These are phyloP conservation scores for Wickerhamiella domercqiae DNA, from an alignment of 805 yeast genomes.

Conservation along the genomic window DNA sequence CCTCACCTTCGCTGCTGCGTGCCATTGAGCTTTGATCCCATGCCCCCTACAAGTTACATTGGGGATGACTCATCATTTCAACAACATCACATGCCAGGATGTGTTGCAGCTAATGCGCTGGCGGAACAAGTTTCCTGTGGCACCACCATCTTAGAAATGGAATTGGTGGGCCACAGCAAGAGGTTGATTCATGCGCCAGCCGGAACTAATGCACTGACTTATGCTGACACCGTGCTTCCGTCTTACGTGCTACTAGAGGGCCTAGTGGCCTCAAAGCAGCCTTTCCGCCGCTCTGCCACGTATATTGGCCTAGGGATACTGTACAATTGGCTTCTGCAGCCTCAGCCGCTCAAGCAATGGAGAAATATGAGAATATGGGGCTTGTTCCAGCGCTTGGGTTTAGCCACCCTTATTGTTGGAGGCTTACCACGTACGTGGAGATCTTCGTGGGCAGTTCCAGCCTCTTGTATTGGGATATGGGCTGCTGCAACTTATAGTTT, in stretches of 20 bases:
- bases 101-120: too few relatives aligned
- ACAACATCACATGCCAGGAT: too few relatives aligned
- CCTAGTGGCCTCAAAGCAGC: constrained; percentile 9
- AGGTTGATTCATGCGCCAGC: constrained; percentile 16
- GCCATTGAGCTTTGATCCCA: too few relatives aligned
- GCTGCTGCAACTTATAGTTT: background rate
- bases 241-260: constrained; percentile 21
- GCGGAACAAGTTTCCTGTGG: too few relatives aligned
- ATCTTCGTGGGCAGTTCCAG: background rate
- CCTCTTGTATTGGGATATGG: background rate
- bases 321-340: constrained; percentile 13
- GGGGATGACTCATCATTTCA: too few relatives aligned
- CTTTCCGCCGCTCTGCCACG: constrained; percentile 2
- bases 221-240: constrained; percentile 22
- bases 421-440: background rate
- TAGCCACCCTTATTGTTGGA: background rate
- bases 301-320: constrained; percentile 21
- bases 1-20: too few relatives aligned
- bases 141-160: constrained; percentile 21
- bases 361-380: constrained; percentile 15
- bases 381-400: constrained; percentile 21
- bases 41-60: too few relatives aligned
- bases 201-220: constrained; percentile 15
- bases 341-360: background rate
- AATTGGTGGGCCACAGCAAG: constrained; percentile 14